Conservation (phyloP, 495 filamentous ascomycete genomes). For the Penicillium flavigenum region DNA sequence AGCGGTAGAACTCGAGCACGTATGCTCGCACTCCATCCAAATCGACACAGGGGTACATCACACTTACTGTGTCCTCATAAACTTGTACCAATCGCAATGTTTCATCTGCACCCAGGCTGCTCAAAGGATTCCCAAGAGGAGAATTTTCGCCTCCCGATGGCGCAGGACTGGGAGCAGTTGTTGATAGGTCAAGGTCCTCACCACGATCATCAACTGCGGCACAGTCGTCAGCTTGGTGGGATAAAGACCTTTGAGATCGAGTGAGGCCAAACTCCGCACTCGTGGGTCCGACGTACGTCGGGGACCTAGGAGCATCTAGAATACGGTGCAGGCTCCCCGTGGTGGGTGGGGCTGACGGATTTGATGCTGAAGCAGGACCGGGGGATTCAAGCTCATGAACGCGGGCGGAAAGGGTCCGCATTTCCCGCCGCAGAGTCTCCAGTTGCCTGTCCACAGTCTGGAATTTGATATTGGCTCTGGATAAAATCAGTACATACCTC, state of each 20-base stretch:
- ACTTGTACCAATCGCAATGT: constrained; percentile 66
- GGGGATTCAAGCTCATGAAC: constrained; percentile 35
- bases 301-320: constrained; percentile 38
- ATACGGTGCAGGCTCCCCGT: constrained; percentile 31
- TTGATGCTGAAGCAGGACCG: constrained; percentile 7
- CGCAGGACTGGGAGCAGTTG: constrained; percentile 23
- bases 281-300: constrained; percentile 42
- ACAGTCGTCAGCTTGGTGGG: neutral
- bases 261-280: constrained; percentile 45
- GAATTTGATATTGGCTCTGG: constrained; percentile 27
- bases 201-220: neutral
- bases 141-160: constrained; percentile 15
- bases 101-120: constrained; percentile 51
- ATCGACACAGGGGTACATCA: constrained; percentile 81
- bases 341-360: constrained; percentile 5
- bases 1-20: constrained; percentile 51
- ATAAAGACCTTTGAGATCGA: constrained; percentile 8
- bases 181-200: constrained; percentile 24
- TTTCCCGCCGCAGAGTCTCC: constrained; percentile 33
- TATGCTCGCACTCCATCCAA: constrained; percentile 59
- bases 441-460: constrained; percentile 32
- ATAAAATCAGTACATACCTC: neutral
- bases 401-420: constrained; percentile 34
- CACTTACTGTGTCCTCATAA: constrained; percentile 74
- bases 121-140: constrained; percentile 22